Base-by-base conservation (phyloP, 805 yeast genomes). In the Candida wancherniae region DNA sequence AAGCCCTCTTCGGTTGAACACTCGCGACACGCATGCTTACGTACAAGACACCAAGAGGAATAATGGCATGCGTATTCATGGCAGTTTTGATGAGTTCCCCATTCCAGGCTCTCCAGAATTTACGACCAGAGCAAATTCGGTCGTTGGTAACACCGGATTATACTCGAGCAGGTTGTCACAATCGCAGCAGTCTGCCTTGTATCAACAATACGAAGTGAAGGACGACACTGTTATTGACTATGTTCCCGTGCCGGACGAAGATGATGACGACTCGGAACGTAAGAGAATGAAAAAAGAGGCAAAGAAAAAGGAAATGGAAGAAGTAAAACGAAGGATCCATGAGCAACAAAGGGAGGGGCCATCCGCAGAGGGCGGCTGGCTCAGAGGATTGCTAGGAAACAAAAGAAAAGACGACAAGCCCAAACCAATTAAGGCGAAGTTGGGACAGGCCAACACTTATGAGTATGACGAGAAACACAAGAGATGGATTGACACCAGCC, bases 401-500 rank as follows among this genome's bases (percentile, higher is more conserved):
- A 67, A 63, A 40, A 57, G 58, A 28, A 69, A 69, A 26, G 71
- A 74, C 17, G 79, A 74, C 27, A 84, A 75, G 31, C 85, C 84
- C 22, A 44, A 44, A 29, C 84, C 84, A 50, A 71, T 79, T 39
- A 74, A 76, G 41, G 97, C 96, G 21, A 86, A 92, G 44, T 61
- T 92, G 31, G 98, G 97, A 9, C 84, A 82, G 35, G 40, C 44
- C 20, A 81, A 69, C 50, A 64, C 73, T 11, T 81, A 92, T 51
- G 72, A 75, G 48, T 92, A 77, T 54, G 95, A 88, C 59, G 90
- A 84, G 47, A 76, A 82, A 37, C 70, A 82, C 50, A 79, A 81
- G 53, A 73, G 95, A 48, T 92, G 97, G 96, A 75, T 92, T 31
- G 80, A 85, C 50, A 75, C 73, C 33, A 73, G 76, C 40, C 76